Conservation (phyloP, 495 filamentous ascomycete species). For the Sabuloglossum arenarium region DNA sequence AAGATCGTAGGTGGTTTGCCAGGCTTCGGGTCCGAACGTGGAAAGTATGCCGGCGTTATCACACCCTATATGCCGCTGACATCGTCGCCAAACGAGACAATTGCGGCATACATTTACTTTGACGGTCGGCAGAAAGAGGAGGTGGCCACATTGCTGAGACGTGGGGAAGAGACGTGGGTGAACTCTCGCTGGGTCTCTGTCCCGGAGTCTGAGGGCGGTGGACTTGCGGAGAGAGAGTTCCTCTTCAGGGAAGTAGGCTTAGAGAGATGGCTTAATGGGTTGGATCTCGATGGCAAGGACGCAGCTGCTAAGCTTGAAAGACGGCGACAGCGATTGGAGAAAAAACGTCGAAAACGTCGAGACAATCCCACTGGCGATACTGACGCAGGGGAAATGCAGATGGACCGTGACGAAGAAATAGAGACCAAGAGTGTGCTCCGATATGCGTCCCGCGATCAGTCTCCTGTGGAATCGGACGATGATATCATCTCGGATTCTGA, state of each 20-base stretch:
- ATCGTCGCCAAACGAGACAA: constrained; percentile 77
- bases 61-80: constrained; percentile 77
- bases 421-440: constrained; percentile 44
- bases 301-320: constrained; percentile 78
- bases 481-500: constrained; percentile 51
- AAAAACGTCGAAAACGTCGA: constrained; percentile 50
- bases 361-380: constrained; percentile 14
- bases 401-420: constrained; percentile 27
- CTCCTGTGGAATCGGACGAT: constrained; percentile 34
- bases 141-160: constrained; percentile 77
- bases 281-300: constrained; percentile 77
- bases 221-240: constrained; percentile 90
- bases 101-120: constrained; percentile 98
- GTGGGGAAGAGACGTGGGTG: constrained; percentile 97
- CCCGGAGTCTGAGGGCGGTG: constrained; percentile 73
- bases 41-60: constrained; percentile 35
- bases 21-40: constrained; percentile 30
- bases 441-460: constrained; percentile 52
- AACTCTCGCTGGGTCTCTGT: constrained; percentile 96
- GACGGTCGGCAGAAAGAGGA: constrained; percentile 91
- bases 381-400: constrained; percentile 18
- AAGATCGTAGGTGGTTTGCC: constrained; percentile 57
- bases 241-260: constrained; percentile 93
- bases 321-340: constrained; percentile 71
- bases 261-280: constrained; percentile 84